Evolutionary conservation across 2,329 filamentous ascomycete species (phyloP).

Genomic region (Microdochium paspali): DNA sequence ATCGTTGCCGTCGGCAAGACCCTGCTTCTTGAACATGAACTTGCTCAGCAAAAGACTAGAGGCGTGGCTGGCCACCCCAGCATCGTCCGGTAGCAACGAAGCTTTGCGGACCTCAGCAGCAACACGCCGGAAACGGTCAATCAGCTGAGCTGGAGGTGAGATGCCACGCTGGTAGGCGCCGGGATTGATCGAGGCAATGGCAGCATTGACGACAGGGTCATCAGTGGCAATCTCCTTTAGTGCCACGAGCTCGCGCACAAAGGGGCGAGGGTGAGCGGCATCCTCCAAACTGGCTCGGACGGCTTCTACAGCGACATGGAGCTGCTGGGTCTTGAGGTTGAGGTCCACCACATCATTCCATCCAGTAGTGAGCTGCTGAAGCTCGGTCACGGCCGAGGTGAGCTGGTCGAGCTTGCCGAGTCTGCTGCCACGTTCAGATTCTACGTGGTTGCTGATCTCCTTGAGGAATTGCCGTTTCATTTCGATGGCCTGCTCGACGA

Average conservation of each 20-base stretch:
- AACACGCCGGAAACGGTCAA: constrained; percentile 93
- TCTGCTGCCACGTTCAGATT: constrained; percentile 78
- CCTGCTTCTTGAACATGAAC: constrained; percentile 91
- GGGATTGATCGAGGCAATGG: constrained; percentile 94
- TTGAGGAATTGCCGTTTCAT: constrained; percentile 78
- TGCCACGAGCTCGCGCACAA: constrained; percentile 85
- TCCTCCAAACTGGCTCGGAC: constrained; percentile 77
- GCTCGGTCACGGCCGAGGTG: constrained; percentile 64
- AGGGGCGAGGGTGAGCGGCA: constrained; percentile 66
- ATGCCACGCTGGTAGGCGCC: constrained; percentile 88
- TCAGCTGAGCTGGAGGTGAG: constrained; percentile 71
- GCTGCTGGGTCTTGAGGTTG: constrained; percentile 89
- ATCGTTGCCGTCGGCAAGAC: constrained; percentile 72
- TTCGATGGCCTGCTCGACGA: constrained; percentile 82
- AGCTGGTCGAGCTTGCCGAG: constrained; percentile 80
- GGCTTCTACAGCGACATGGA: constrained; percentile 91
- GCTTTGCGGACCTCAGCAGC: constrained; percentile 91
- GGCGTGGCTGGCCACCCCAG: constrained; percentile 88
- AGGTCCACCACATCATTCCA: constrained; percentile 88
- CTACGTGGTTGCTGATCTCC: constrained; percentile 72
- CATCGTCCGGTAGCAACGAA: constrained; percentile 81
- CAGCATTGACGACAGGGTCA: constrained; percentile 80
- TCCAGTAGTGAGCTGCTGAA: constrained; percentile 78
- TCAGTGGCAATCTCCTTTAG: constrained; percentile 84
- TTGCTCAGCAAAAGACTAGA: constrained; percentile 86